Evolutionary conservation across 768 basidiomycete genomes (phyloP), one percentile per base, ranked within the genome.

Genomic region (Tricholoma saponaceum): DNA sequence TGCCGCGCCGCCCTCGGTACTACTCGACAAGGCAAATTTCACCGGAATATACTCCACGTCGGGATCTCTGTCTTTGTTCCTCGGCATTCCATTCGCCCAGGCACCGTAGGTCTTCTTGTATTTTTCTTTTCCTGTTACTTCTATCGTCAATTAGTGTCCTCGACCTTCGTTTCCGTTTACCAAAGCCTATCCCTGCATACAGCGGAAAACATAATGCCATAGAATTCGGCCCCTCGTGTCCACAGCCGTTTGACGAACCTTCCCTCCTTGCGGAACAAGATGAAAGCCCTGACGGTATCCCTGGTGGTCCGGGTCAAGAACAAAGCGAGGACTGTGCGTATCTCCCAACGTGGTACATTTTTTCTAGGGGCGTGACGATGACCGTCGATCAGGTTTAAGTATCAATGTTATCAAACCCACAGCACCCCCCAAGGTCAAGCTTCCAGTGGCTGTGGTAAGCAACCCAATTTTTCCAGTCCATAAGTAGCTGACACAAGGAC

Each of bases 11-110:
- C 74, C 78, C 0, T 72, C 72, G 4, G 74, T 81, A 12, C 67
- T 60, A 0, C 68, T 83, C 30, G 79, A 79, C 59, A 60, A 65
- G 25, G 82, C 73, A 2, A 77, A 72, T 12, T 69, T 83, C 39
- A 73, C 75, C 33, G 82, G 82, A 1, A 54, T 66, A 37, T 37
- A 14, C 35, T 37, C 35, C 9, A 65, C 64, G 3, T 68, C 73
- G 39, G 74, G 73, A 1, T 44, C 57, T 3, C 62, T 76, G 2
- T 63, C 72, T 18, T 70, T 74, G 50, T 83, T 79, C 59, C 65
- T 80, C 2, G 80, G 81, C 2, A 80, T 83, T 41, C 80, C 80
- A 4, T 83, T 76, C 54, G 80, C 80, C 1, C 62, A 75, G 58
- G 74, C 80, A 18, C 79, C 80, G 82, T 82, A 60, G 61, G 79